Conservation (phyloP, 306 rosid species). For the Arachis stenosperma region DNA sequence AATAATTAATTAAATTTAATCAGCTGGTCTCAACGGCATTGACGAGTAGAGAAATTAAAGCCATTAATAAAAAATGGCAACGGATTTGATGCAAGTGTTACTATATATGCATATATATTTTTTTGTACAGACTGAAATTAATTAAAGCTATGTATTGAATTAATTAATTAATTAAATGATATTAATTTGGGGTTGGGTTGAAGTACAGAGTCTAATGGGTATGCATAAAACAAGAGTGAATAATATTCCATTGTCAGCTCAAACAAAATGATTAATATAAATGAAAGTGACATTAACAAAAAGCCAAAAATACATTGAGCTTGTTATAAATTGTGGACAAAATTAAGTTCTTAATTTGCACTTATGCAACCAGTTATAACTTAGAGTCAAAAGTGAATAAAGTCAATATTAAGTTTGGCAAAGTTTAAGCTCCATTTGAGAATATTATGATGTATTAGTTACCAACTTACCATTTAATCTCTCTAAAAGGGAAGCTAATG, state of each 20-base stretch:
- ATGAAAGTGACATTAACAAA: background rate
- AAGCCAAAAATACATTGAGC: background rate
- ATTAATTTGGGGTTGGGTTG: background rate
- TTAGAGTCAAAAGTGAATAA: background rate
- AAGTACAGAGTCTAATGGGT: constrained; percentile 3
- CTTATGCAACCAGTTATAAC: background rate
- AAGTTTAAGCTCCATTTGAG: too few relatives aligned
- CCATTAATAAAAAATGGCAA: background rate
- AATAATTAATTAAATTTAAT: background rate
- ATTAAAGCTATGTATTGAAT: background rate
- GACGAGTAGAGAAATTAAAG: background rate
- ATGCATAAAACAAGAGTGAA: constrained; percentile 9
- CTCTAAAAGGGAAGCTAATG: too few relatives aligned
- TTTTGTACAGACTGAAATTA: constrained; percentile 1
- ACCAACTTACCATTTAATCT: too few relatives aligned
- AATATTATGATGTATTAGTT: too few relatives aligned
- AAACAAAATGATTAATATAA: background rate
- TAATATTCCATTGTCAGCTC: background rate
- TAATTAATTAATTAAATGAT: background rate
- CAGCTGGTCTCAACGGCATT: constrained; percentile 4
- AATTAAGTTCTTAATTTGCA: background rate
- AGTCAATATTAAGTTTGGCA: too few relatives aligned
- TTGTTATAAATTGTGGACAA: background rate
- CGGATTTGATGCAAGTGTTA: constrained; percentile 4
- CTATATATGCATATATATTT: background rate